phyloP scores from a whole-genome alignment of 2,329 filamentous ascomycete species.

The Ceratocystis colombiana region DNA sequence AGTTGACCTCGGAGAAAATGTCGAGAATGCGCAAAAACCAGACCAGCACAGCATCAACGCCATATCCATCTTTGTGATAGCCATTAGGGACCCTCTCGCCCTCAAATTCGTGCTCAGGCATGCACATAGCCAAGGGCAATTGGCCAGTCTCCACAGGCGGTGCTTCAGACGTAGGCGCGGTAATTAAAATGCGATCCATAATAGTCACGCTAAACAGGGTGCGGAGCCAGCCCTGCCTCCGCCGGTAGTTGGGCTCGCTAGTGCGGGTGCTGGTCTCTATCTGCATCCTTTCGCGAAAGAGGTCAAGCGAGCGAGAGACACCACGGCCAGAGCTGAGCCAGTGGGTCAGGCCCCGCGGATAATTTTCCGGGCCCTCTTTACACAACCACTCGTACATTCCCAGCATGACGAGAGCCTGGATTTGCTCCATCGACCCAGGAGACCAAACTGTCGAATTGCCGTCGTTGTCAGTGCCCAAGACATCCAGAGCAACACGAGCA shows the following conservation, averaged over 20 bases:
- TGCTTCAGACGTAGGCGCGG: not conserved
- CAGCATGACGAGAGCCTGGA: slow-evolving; percentile 19
- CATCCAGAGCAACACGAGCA: not conserved
- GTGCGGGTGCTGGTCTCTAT: not conserved
- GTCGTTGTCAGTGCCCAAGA: not conserved
- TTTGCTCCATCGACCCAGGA: not conserved
- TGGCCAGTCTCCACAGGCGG: not conserved
- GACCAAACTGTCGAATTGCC: not conserved
- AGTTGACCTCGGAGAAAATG: slow-evolving; percentile 19
- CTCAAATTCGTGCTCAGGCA: slow-evolving; percentile 5
- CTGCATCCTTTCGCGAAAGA: not conserved
- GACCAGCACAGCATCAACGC: not conserved
- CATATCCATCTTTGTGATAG: not conserved
- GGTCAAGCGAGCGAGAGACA: slow-evolving; percentile 1
- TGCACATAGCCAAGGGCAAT: not conserved
- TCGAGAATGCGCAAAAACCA: slow-evolving; percentile 16
- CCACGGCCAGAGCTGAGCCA: slow-evolving; percentile 14
- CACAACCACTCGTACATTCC: slow-evolving; percentile 18
- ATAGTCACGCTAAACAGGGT: slow-evolving; percentile 13
- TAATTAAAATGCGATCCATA: slow-evolving; percentile 15
- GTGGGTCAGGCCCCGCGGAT: not conserved
- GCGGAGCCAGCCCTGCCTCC: not conserved
- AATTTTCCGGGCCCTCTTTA: not conserved
- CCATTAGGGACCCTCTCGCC: not conserved
- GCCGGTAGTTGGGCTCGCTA: not conserved